A percentile compares a stretch with the other conserved stretches of the same genome.
These are phyloP conservation scores for Fusarium devonianum DNA, from an alignment of 2,329 filamentous ascomycete species.

Conservation along the genomic window DNA sequence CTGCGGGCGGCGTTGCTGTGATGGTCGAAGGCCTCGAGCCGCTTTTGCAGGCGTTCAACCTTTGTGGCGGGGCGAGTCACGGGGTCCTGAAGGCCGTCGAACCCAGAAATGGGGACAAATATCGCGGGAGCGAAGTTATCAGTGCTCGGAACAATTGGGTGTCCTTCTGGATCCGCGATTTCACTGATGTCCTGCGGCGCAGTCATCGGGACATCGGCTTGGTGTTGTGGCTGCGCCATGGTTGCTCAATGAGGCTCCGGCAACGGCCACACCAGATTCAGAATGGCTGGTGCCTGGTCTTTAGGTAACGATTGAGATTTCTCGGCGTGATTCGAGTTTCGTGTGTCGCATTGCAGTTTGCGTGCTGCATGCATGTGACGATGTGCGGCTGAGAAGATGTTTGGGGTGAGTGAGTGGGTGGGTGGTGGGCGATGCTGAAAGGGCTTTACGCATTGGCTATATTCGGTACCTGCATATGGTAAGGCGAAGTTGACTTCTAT, in stretches of 20 bases:
- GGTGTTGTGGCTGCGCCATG: constrained; percentile 24
- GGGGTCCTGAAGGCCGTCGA: constrained; percentile 8
- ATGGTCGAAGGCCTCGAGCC: constrained; percentile 34
- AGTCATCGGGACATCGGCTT: background rate
- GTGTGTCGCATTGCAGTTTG: constrained; percentile 10
- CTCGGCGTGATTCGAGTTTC: constrained; percentile 1
- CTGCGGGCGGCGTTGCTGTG: constrained; percentile 41
- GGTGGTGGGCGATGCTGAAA: background rate
- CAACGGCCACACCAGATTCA: background rate
- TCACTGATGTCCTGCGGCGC: background rate
- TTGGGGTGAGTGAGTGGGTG: constrained; percentile 8
- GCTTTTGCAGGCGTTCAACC: constrained; percentile 28
- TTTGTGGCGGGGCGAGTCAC: constrained; percentile 10
- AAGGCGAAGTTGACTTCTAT: background rate
- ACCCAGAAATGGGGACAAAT: constrained; percentile 45
- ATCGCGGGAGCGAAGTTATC: constrained; percentile 27
- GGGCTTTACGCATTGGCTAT: background rate
- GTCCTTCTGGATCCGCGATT: constrained; percentile 19
- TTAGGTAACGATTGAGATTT: background rate
- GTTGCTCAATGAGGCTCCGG: background rate
- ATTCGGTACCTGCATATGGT: constrained; percentile 19
- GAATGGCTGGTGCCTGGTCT: background rate
- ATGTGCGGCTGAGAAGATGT: constrained; percentile 6
- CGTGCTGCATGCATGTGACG: constrained; percentile 12
- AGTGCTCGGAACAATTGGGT: constrained; percentile 19